Evolutionary conservation across 495 filamentous ascomycete genomes (phyloP).

Genomic region (Cetradonia linearis): DNA sequence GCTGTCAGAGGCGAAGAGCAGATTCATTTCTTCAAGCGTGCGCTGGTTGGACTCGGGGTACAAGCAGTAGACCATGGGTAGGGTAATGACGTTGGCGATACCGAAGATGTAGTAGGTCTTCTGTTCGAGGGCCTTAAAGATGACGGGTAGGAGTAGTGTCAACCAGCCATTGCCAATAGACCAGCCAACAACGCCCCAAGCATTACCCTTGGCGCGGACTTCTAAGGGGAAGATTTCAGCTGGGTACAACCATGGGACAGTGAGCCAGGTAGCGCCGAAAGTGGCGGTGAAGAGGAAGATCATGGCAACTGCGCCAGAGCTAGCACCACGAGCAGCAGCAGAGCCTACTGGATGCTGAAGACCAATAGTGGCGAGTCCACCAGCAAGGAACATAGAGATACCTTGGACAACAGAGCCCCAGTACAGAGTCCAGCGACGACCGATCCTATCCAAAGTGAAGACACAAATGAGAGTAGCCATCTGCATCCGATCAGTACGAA

Average conservation of each 20-base stretch:
- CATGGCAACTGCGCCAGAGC: conserved; percentile 54
- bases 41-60: conserved; percentile 61
- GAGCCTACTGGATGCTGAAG: conserved; percentile 35
- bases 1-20: conserved; percentile 50
- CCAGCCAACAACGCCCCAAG: conserved; percentile 69
- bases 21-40: conserved; percentile 60
- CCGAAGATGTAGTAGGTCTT: conserved; percentile 62
- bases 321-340: conserved; percentile 41
- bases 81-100: conserved; percentile 49
- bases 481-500: conserved; percentile 27
- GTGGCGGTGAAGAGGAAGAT: conserved; percentile 60
- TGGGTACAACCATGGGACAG: conserved; percentile 61
- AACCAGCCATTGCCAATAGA: conserved; percentile 61
- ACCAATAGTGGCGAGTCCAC: conserved; percentile 43
- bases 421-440: conserved; percentile 48
- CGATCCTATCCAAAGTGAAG: conserved; percentile 48
- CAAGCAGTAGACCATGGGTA: conserved; percentile 58
- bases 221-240: conserved; percentile 64
- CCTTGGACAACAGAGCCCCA: conserved; percentile 49
- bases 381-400: conserved; percentile 41
- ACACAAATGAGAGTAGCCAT: conserved; percentile 49
- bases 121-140: conserved; percentile 51
- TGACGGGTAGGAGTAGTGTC: conserved; percentile 52
- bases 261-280: conserved; percentile 65
- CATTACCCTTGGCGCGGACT: conserved; percentile 58